phyloP scores from a whole-genome alignment of 208 protist species.

The Borovskyia barvae region DNA sequence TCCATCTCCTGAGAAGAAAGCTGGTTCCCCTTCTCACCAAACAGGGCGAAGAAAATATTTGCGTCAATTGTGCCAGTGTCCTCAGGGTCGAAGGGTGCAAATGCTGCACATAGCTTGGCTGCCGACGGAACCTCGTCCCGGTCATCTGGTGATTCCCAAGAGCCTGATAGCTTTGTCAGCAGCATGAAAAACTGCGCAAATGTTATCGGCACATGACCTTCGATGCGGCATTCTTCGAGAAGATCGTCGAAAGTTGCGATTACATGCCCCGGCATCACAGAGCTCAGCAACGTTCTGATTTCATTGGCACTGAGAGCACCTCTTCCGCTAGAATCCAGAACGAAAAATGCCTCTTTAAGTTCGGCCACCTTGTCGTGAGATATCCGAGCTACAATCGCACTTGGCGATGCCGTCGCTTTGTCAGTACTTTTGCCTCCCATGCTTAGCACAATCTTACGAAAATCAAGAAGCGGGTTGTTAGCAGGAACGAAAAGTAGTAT shows the following conservation, averaged over 20 bases:
- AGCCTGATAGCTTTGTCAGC: constrained; percentile 20
- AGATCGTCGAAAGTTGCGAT: constrained; percentile 32
- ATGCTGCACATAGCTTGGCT: constrained; percentile 24
- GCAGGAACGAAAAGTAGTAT: too few species aligned
- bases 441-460: too few species aligned
- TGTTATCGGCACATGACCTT: constrained; percentile 33
- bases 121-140: background rate
- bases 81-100: constrained; percentile 44
- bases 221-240: constrained; percentile 29
- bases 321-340: constrained; percentile 46
- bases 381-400: constrained; percentile 1
- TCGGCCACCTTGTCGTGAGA: constrained; percentile 63
- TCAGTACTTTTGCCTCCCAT: constrained; percentile 9
- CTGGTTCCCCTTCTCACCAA: constrained; percentile 45
- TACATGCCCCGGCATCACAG: constrained; percentile 20
- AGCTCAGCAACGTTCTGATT: constrained; percentile 33
- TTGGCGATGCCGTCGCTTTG: background rate
- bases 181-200: constrained; percentile 70
- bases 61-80: constrained; percentile 51
- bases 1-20: constrained; percentile 39
- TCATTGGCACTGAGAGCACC: constrained; percentile 31
- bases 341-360: constrained; percentile 56
- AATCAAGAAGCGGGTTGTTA: too few species aligned
- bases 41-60: constrained; percentile 44
- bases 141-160: background rate